Percentiles rank a stretch among this genome's conserved stretches.
These are phyloP conservation scores for Apiotrichum mycotoxinovorans DNA, from an alignment of 1,284 basidiomycete genomes.

Conservation along the genomic window DNA sequence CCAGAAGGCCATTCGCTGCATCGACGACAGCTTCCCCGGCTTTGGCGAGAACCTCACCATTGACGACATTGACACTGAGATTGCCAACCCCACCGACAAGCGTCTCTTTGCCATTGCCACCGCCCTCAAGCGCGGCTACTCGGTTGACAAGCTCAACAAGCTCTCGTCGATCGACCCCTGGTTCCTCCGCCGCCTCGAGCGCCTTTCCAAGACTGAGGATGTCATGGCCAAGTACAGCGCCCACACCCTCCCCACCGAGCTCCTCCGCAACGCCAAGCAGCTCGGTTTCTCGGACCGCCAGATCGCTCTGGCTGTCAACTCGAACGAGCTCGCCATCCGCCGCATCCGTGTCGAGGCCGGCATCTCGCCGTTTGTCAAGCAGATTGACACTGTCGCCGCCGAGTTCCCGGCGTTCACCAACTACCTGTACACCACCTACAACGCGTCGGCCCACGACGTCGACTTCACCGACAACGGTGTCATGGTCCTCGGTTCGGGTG, in stretches of 20 bases:
- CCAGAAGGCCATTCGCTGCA: conserved; percentile 94
- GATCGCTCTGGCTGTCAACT: conserved; percentile 68
- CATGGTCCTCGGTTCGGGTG: conserved; percentile 96
- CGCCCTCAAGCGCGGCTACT: conserved; percentile 90
- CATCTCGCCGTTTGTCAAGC: conserved; percentile 91
- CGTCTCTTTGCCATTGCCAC: conserved; percentile 94
- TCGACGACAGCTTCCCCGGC: conserved; percentile 90
- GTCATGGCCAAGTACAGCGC: conserved; percentile 63
- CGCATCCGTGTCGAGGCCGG: conserved; percentile 73
- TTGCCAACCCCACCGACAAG: conserved; percentile 67
- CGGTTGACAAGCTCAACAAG: conserved; percentile 92
- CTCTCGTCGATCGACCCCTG: conserved; percentile 98
- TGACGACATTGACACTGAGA: conserved; percentile 76
- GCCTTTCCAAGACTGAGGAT: conserved; percentile 77
- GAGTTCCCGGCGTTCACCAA: conserved; percentile 99
- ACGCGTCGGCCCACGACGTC: conserved; percentile 88
- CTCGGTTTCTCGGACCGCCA: conserved; percentile 94
- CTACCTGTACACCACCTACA: conserved; percentile 98
- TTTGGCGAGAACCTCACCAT: conserved; percentile 70
- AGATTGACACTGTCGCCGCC: conserved; percentile 97
- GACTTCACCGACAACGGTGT: conserved; percentile 85
- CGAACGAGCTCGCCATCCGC: conserved; percentile 62
- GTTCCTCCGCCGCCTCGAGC: conserved; percentile 87
- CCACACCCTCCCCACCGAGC: conserved; percentile 61
- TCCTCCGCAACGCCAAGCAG: conserved; percentile 84